Base-by-base conservation (phyloP, 495 filamentous ascomycete species). In the Emericellopsis terricola region DNA sequence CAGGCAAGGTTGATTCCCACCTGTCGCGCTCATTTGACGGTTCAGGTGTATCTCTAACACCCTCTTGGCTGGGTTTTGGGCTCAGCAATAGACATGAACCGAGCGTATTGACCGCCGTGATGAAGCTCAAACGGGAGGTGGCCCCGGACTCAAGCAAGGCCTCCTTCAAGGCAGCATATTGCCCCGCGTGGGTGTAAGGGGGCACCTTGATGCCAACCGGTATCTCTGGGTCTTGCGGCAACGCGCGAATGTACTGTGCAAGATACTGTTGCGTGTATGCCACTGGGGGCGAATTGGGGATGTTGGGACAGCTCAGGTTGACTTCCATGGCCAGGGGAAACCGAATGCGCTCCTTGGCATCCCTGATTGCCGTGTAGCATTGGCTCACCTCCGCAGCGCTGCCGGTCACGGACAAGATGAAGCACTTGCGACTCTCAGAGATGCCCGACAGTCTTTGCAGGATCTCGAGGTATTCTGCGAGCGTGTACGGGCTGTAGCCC, bases 271-370 rank as follows among this genome's bases (percentile, higher is more conserved):
- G 43, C 6, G 59, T 59, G 50, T 81, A 83, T 0, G 78, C 78
- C 3, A 75, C 76, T 9, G 78, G 78, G 0, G 76, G 76, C 19
- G 63, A 63, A 28, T 55, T 45, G 11, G 63, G 59, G 36, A 83
- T 82, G 51, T 83, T 81, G 0, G 78, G 78, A 43, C 78, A 83
- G 41, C 65, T 72, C 29, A 83, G 68, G 45, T 83, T 82, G 39
- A 82, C 55, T 45, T 83, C 78, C 52, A 79, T 62, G 13, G 65
- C 63, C 3, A 81, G 44, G 1, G 52, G 46, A 21, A 67, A 27
- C 2, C 29, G 31, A 0, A 33, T 6, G 8, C 3, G 37, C 23
- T 19, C 27, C 13, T 0, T 34, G 3, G 17, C 36, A 19, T 30
- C 43, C 41, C 41, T 43, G 19, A 46, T 61, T 37, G 28, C 45